Percentiles rank a stretch among this genome's conserved stretches.
Conservation (phyloP, 2,329 filamentous ascomycete species). For the Alternaria infectoria region DNA sequence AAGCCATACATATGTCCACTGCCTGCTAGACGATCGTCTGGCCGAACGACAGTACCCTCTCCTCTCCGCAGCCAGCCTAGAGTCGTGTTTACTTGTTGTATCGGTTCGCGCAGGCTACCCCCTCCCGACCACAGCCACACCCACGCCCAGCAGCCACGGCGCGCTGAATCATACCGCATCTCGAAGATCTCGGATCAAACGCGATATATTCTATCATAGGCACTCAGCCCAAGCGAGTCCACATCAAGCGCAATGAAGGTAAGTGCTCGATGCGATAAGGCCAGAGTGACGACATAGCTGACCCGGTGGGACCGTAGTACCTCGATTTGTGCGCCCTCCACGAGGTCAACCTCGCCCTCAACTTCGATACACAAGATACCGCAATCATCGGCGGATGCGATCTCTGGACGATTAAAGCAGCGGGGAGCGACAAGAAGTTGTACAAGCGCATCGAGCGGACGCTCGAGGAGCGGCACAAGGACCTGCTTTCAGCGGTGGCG, state of each 20-base stretch:
- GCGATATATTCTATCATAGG: conserved; percentile 2
- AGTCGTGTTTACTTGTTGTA: conserved; percentile 47
- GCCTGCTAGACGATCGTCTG: conserved; percentile 50
- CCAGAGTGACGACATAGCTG: conserved; percentile 38
- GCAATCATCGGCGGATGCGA: conserved; percentile 94
- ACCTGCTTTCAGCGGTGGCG: conserved; percentile 82
- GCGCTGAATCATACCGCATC: conserved; percentile 21
- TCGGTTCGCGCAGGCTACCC: conserved; percentile 44
- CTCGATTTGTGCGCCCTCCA: conserved; percentile 90
- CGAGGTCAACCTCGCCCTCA: conserved; percentile 87
- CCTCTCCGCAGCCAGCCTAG: conserved; percentile 52
- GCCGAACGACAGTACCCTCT: conserved; percentile 46
- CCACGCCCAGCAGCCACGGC: conserved; percentile 28
- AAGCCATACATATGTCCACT: conserved; percentile 33
- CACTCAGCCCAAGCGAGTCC: background rate
- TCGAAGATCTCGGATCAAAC: conserved; percentile 1
- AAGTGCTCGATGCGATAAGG: conserved; percentile 26
- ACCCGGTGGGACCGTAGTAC: conserved; percentile 66
- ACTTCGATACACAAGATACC: conserved; percentile 93
- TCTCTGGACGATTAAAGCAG: conserved; percentile 95
- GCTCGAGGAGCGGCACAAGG: conserved; percentile 88
- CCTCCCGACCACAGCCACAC: conserved; percentile 39
- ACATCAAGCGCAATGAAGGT: conserved; percentile 47
- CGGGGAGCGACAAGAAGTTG: conserved; percentile 93
- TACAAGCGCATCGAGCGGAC: conserved; percentile 95